Percentiles rank a stretch among this genome's conserved stretches.
Evolutionary conservation across 225 moss, liverwort and hornwort species (phyloP).

Genomic region (Marchantia paleacea): DNA sequence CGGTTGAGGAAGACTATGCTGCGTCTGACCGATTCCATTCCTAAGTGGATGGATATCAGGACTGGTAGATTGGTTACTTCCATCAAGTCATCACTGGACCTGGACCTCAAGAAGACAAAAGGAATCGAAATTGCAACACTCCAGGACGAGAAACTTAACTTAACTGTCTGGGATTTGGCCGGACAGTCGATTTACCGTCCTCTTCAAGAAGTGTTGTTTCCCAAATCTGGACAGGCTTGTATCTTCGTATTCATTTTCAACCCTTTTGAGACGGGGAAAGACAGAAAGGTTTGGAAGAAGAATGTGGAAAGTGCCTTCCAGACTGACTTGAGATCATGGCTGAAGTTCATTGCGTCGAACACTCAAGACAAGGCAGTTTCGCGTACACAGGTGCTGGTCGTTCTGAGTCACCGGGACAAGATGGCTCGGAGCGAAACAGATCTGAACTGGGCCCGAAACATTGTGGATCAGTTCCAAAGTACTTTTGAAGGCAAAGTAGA

Average conservation of each 20-base stretch:
- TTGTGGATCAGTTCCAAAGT: background rate
- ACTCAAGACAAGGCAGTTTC: no score
- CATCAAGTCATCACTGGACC: background rate
- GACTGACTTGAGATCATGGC: background rate
- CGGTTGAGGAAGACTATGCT: background rate
- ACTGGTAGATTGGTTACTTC: background rate
- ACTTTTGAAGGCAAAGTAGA: background rate
- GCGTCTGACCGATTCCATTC: background rate
- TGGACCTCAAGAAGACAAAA: background rate
- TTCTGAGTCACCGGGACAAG: slow-evolving; percentile 1
- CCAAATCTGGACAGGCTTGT: background rate
- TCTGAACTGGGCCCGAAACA: background rate
- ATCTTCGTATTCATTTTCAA: background rate
- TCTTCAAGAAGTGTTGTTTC: background rate
- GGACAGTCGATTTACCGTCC: background rate
- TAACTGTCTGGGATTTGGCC: background rate
- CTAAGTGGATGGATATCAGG: background rate
- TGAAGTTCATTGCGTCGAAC: slow-evolving; percentile 1
- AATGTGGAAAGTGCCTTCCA: background rate
- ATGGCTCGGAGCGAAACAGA: background rate
- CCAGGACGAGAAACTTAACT: background rate
- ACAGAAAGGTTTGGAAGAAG: background rate
- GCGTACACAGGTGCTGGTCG: background rate
- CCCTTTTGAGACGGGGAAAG: background rate
- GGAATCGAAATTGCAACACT: background rate